Base-by-base conservation (phyloP, 768 basidiomycete genomes). In the Tylopilus subfusipes region DNA sequence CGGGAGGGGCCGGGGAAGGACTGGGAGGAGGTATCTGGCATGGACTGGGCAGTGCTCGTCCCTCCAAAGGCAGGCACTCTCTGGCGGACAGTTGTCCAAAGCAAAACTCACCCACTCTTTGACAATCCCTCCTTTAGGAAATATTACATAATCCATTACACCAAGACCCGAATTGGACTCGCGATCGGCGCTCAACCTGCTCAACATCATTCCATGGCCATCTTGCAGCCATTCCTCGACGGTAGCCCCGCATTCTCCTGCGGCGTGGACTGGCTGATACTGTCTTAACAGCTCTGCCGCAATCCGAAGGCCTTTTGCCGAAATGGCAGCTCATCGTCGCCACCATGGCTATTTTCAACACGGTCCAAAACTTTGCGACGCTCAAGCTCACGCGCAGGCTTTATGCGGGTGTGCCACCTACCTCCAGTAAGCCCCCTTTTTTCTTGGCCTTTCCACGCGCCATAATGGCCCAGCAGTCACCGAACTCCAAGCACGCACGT, bases 241-340 rank as follows among this genome's bases (percentile, higher is more conserved):
- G 63, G 68, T 68, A 52, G 14, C 12, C 5, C 22, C 1, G 38
- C 14, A 11, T 2, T 9, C 25, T 51, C 14, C 27, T 16, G 19
- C 13, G 0, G n/a, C 1, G 11, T 13, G 11, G 45, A 24, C 3
- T 9, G 12, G 18, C 52, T 64, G 50, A 60, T 42, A 5, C 6
- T 21, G 24, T 27, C 12, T 11, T 10, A 16, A 25, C 52, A 88
- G 86, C 76, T 63, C 76, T 93, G 11, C 91, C 90, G 0, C 73
- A 82, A 45, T 73, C 76, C 14, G 73, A 75, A 9, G 95, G 94
- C 27, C 77, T 80, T 66, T 81, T 99, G 10, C 92, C 93, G 2
- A 80, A 83, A 68, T 98, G 94, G 93, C 88, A 93, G 71, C 81
- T 97, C 49, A 62, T 95, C 56, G 83, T 94, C 34, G 82, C 92